Evolutionary conservation across 257 asterid species (phyloP), one percentile per base, ranked within the genome.

Genomic region (Solanum lignicaule): DNA sequence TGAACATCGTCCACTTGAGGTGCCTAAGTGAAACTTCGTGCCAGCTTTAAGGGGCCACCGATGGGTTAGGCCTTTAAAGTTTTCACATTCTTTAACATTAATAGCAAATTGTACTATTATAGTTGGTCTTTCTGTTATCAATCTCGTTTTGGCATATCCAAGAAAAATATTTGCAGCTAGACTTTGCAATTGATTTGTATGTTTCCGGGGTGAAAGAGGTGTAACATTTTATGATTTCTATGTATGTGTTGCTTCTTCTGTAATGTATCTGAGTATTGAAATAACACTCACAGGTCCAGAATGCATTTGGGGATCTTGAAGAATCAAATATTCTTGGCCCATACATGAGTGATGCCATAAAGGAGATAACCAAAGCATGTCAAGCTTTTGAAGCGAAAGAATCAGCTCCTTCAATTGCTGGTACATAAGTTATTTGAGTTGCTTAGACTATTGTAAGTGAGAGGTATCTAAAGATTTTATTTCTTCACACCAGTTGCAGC

Each of bases 301-400:
- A 89, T 89, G 89, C 98, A 89, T 95, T 97, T 87, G 95, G 91
- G 83, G 98, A 93, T 87, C 94, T 97, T 86, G 98, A 97, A 91
- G 99, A 95, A 82, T 94, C 98, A 86, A 95, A 94, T 93, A 94
- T 95, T 89, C 98, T 97, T 73, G 89, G 93, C 58, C 96, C 98
- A 43, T 93, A 91, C 91, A 91, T 95, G 98, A 92, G 91, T 87
- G 95, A 93, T 92, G 96, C 98, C 85, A 91, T 97, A 89, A 93
- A 90, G 91, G 99, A 95, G 93, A 92, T 97, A 88, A 91, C 96
- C 72, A 93, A 89, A 91, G 99, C 98, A 89, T 90, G 92, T 86
- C 98, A 93, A 87, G 95, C 94, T 90, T 95, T 97, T 91, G 99
- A 97, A 92, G 93, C 90, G 15, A 97, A 97, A 89, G 99, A 95